A percentile compares a stretch with the other conserved stretches of the same genome.
phyloP scores from a whole-genome alignment of 192 early-diverging fungal species.

The Chytriomyces sp. region DNA sequence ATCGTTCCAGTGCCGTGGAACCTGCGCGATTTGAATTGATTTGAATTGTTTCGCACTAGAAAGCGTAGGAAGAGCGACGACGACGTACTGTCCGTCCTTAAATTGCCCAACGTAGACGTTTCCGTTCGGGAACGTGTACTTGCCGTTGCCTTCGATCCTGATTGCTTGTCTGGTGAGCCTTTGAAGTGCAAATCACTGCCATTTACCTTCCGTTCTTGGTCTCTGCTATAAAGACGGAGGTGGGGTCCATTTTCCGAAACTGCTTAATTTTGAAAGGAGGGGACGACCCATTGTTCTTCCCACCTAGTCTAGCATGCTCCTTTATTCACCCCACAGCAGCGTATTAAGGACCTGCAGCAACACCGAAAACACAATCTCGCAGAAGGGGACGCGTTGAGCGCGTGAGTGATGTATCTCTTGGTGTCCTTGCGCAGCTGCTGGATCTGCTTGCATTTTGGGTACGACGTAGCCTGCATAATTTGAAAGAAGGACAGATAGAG shows the following conservation, averaged over 20 bases:
- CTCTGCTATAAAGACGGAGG: slow-evolving; percentile 7
- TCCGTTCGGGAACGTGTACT: slow-evolving; percentile 57
- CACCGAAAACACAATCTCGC: no score
- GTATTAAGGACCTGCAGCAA: no score
- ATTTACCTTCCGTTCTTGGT: slow-evolving; percentile 15
- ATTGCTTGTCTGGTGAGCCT: not conserved
- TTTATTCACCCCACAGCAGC: no score
- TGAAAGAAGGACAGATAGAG: no score
- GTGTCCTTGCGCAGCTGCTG: no score
- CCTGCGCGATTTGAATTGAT: slow-evolving; percentile 29
- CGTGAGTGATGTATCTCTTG: no score
- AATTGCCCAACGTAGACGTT: slow-evolving; percentile 60
- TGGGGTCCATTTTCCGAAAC: slow-evolving; percentile 19
- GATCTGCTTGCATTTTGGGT: no score
- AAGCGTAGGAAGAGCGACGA: not conserved
- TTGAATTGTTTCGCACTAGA: not conserved
- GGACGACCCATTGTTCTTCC: no score
- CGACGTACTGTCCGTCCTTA: slow-evolving; percentile 57
- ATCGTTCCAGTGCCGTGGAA: slow-evolving; percentile 62
- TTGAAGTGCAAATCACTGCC: slow-evolving; percentile 5
- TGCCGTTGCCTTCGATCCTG: slow-evolving; percentile 59
- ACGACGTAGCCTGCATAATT: no score
- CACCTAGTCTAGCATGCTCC: no score
- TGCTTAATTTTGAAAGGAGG: no score
- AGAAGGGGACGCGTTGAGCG: no score